Percentiles rank a stretch among this genome's conserved stretches.
Conservation (phyloP, 768 basidiomycete species). For the Polyporus arcularius region DNA sequence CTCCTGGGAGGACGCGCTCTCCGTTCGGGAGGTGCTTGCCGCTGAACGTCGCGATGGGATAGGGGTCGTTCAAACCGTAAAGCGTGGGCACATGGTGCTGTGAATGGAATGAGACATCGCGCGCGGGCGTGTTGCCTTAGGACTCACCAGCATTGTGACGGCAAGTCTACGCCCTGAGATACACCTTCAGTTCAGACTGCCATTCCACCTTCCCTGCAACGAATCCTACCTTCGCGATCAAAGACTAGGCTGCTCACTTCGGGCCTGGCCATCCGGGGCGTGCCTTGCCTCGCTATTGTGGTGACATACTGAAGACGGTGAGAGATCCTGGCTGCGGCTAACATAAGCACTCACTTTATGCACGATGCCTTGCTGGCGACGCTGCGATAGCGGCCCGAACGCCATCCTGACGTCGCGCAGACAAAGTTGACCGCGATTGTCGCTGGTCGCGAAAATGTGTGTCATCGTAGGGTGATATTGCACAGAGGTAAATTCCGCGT, state of each 20-base stretch:
- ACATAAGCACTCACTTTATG: slow-evolving; percentile 41
- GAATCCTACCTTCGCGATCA: slow-evolving; percentile 60
- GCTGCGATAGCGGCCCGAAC: slow-evolving; percentile 52
- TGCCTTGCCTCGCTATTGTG: slow-evolving; percentile 43
- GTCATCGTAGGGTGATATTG: slow-evolving; percentile 70
- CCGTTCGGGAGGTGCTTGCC: slow-evolving; percentile 60
- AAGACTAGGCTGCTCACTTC: slow-evolving; percentile 71
- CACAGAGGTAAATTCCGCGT: slow-evolving; percentile 61
- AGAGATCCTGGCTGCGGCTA: neutral
- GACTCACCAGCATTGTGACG: slow-evolving; percentile 64
- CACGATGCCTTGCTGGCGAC: slow-evolving; percentile 56
- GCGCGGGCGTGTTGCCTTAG: neutral
- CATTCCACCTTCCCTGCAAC: neutral
- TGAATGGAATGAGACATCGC: neutral
- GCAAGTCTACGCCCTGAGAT: slow-evolving; percentile 59
- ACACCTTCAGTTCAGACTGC: neutral
- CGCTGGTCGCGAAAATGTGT: slow-evolving; percentile 68
- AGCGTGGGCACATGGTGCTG: slow-evolving; percentile 74
- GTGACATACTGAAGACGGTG: slow-evolving; percentile 43
- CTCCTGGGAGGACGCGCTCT: slow-evolving; percentile 42
- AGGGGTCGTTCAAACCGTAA: slow-evolving; percentile 64
- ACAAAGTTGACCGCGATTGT: slow-evolving; percentile 56
- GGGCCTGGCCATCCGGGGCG: slow-evolving; percentile 48
- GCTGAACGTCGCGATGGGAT: slow-evolving; percentile 70
- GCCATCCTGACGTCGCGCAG: slow-evolving; percentile 76